Percentiles rank a stretch among this genome's conserved stretches.
Conservation (phyloP, 73 alveolate species). For the Tetrahymena borealis region DNA sequence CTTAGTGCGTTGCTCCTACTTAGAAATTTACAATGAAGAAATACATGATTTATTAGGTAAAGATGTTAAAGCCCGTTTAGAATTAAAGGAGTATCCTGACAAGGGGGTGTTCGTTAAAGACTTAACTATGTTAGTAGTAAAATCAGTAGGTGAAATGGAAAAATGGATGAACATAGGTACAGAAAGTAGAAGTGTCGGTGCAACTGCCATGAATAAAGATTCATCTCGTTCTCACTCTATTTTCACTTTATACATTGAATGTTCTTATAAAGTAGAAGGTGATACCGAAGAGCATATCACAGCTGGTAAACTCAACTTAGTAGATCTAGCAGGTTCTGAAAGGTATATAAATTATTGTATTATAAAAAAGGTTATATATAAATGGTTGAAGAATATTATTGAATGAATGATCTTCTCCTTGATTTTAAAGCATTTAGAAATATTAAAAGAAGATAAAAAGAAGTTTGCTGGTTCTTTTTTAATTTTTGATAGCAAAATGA, state of each 20-base stretch:
- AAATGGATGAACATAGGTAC: conserved; percentile 79
- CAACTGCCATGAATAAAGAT: conserved; percentile 89
- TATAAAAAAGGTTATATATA: too few species aligned
- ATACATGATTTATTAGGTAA: conserved; percentile 82
- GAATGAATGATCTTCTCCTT: not conserved
- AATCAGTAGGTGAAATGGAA: conserved; percentile 71
- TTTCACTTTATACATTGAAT: conserved; percentile 87
- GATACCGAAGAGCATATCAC: conserved; percentile 63
- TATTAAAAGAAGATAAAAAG: not conserved
- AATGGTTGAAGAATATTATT: too few species aligned
- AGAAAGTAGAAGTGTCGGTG: conserved; percentile 81
- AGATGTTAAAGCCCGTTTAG: conserved; percentile 55
- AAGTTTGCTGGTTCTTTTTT: not conserved
- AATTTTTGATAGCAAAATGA: not conserved
- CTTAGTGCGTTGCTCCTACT: conserved; percentile 86
- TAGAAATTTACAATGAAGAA: conserved; percentile 95
- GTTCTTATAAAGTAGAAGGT: conserved; percentile 66
- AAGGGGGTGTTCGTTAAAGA: conserved; percentile 78
- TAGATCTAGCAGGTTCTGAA: conserved; percentile 98
- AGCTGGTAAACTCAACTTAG: conserved; percentile 85
- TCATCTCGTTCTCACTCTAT: conserved; percentile 92
- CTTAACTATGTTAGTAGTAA: conserved; percentile 73
- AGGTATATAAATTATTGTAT: too few species aligned
- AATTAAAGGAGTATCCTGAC: conserved; percentile 83
- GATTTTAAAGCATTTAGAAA: not conserved